These are phyloP conservation scores for Ustilago bromivora DNA, from an alignment of 1,284 basidiomycete species.

Conservation along the genomic window DNA sequence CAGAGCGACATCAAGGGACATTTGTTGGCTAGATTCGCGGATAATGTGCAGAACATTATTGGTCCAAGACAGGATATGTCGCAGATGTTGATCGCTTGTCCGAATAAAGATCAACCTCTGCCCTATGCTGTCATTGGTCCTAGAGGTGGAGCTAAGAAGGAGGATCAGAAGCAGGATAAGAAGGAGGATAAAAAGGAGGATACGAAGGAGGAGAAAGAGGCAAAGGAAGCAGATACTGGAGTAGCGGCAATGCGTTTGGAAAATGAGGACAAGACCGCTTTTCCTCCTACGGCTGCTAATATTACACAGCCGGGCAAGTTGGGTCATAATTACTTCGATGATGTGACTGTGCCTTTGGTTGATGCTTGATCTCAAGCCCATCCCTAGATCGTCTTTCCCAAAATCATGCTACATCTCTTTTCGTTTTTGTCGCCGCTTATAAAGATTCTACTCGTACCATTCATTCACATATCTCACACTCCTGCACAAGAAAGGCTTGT, in stretches of 20 bases:
- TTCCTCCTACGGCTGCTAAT: background rate
- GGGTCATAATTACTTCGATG: constrained; percentile 23
- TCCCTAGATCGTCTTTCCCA: too few relatives aligned
- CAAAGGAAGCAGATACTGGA: background rate
- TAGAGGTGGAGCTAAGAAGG: constrained; percentile 7
- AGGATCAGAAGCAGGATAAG: background rate
- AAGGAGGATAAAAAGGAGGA: constrained; percentile 1
- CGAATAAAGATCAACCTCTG: background rate
- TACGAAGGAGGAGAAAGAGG: too few relatives aligned
- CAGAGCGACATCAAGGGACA: constrained; percentile 1
- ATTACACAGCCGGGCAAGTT: background rate
- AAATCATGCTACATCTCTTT: too few relatives aligned
- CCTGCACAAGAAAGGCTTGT: background rate
- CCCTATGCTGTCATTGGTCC: constrained; percentile 34
- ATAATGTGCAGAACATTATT: constrained; percentile 4
- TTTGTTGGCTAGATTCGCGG: constrained; percentile 33
- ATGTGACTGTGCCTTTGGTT: constrained; percentile 15
- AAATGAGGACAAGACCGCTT: background rate
- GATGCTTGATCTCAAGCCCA: background rate
- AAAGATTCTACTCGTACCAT: background rate
- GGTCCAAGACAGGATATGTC: constrained; percentile 24
- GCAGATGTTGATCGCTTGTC: constrained; percentile 16
- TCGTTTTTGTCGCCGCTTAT: background rate
- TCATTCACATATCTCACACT: background rate
- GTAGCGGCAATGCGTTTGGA: background rate